Evolutionary conservation across 1,284 basidiomycete genomes (phyloP).

Genomic region (Omphalotus olearius): DNA sequence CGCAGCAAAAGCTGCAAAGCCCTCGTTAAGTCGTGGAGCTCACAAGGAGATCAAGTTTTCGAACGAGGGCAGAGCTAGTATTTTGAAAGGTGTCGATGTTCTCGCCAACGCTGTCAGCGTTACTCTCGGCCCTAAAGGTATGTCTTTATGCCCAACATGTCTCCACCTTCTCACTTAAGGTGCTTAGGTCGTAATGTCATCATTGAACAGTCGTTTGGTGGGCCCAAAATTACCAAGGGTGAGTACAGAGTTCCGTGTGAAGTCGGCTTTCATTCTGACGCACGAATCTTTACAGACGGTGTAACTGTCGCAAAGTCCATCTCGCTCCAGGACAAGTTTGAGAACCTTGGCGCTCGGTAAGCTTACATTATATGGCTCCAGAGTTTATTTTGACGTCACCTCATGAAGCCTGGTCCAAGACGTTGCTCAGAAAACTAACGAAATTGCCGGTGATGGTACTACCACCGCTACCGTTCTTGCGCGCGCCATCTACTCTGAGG

Average conservation of each 20-base stretch:
- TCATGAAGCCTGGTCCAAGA: slow-evolving; percentile 82
- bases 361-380: slow-evolving; percentile 20
- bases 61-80: slow-evolving; percentile 91
- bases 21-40: slow-evolving; percentile 57
- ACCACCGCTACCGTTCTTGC: slow-evolving; percentile 98
- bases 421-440: slow-evolving; percentile 96
- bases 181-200: slow-evolving; percentile 89
- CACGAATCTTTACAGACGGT: slow-evolving; percentile 61
- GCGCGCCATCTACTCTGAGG: slow-evolving; percentile 96
- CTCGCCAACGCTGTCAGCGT: slow-evolving; percentile 94
- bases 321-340: slow-evolving; percentile 95
- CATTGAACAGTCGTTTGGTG: slow-evolving; percentile 97
- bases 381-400: not conserved
- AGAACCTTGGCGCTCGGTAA: slow-evolving; percentile 96
- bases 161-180: slow-evolving; percentile 9
- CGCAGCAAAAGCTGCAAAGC: slow-evolving; percentile 35
- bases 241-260: slow-evolving; percentile 20
- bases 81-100: slow-evolving; percentile 94
- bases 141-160: slow-evolving; percentile 17
- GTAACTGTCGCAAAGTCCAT: slow-evolving; percentile 98
- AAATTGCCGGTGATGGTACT: slow-evolving; percentile 96
- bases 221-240: slow-evolving; percentile 98
- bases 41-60: slow-evolving; percentile 98
- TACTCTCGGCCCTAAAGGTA: slow-evolving; percentile 95
- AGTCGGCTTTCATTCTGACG: not conserved